Evolutionary conservation across 2,329 filamentous ascomycete species (phyloP), one percentile per base, ranked within the genome.

Genomic region (Cercospora sojina): DNA sequence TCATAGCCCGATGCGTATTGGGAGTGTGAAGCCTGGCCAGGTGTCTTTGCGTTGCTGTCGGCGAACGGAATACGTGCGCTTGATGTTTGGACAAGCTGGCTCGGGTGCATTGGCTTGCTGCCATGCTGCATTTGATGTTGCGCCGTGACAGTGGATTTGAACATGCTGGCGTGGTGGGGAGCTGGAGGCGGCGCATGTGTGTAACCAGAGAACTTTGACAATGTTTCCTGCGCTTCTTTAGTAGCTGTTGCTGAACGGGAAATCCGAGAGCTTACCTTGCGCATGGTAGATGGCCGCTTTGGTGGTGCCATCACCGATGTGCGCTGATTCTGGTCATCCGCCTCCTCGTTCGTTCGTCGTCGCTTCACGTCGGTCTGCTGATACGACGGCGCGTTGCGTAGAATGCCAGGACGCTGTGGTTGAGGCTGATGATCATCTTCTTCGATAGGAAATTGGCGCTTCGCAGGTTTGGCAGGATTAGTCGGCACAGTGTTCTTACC

Each of bases 11-110:
- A 59, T 29, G 59, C 57, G 7, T 61, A 66, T 16, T n/a, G 84
- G 68, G 76, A 80, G 56, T 79, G 57, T 23, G 71, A 62, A 31
- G 72, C 62, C 27, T 67, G 64, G 2, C 70, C 73, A 8, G 76
- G 71, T 8, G 85, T 81, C 71, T 86, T 89, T 8, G 85, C 81
- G 67, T 87, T 88, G 20, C 87, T 88, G 20, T 93, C 86, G 6
- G 92, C 92, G 75, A 97, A 97, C 2, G 92, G 91, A 72, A 97
- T 97, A 29, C 90, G 88, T n/a, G 88, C 91, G 79, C 91, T 96
- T 7, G 92, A 91, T 67, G 94, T 89, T 75, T 94, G 91, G n/a
- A 90, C 87, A 87, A 94, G 93, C 72, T 95, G 92, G 74, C 93
- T 82, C 1, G 91, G 90, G 73, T 93, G 89, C 31, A 68, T 69